phyloP scores from a whole-genome alignment of 1,284 basidiomycete species.

The Malassezia vespertilionis region DNA sequence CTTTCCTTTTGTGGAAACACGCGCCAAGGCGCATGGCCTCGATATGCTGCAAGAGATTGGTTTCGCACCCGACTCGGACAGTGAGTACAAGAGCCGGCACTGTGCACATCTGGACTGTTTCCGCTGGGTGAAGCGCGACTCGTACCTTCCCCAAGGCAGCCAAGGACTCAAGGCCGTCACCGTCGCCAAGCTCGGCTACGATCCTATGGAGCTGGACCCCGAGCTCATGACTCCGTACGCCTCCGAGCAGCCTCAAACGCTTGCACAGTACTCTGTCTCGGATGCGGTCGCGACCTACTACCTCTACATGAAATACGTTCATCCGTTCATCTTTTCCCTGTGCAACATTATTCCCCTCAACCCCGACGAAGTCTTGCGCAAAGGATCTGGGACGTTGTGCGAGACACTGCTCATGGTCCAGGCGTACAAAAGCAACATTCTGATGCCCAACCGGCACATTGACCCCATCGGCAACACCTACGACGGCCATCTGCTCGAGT shows the following conservation, averaged over 20 bases:
- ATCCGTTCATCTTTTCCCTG: slow-evolving; percentile 97
- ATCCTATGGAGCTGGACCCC: slow-evolving; percentile 93
- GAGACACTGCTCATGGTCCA: slow-evolving; percentile 99
- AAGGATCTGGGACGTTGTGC: slow-evolving; percentile 90
- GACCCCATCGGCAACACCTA: slow-evolving; percentile 85
- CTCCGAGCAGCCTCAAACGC: slow-evolving; percentile 81
- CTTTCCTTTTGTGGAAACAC: slow-evolving; percentile 90
- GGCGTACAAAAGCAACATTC: slow-evolving; percentile 78
- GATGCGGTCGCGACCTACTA: slow-evolving; percentile 99
- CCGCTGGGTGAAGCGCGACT: slow-evolving; percentile 98
- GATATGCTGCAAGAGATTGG: slow-evolving; percentile 94
- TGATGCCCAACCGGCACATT: slow-evolving; percentile 96
- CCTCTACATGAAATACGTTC: slow-evolving; percentile 99
- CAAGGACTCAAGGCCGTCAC: slow-evolving; percentile 98
- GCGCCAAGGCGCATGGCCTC: slow-evolving; percentile 77
- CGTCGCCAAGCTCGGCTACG: slow-evolving; percentile 88
- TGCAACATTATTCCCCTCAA: slow-evolving; percentile 98
- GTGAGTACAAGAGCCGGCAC: slow-evolving; percentile 87
- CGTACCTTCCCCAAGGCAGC: slow-evolving; percentile 96
- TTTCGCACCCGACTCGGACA: slow-evolving; percentile 79
- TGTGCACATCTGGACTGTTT: slow-evolving; percentile 99
- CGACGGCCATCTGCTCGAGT: slow-evolving; percentile 86
- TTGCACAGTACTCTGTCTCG: slow-evolving; percentile 97
- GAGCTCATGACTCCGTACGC: slow-evolving; percentile 99
- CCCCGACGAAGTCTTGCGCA: slow-evolving; percentile 90